A percentile compares a stretch with the other conserved stretches of the same genome.
Conservation (phyloP, 2,329 filamentous ascomycete species). For the Sporothrix globosa region DNA sequence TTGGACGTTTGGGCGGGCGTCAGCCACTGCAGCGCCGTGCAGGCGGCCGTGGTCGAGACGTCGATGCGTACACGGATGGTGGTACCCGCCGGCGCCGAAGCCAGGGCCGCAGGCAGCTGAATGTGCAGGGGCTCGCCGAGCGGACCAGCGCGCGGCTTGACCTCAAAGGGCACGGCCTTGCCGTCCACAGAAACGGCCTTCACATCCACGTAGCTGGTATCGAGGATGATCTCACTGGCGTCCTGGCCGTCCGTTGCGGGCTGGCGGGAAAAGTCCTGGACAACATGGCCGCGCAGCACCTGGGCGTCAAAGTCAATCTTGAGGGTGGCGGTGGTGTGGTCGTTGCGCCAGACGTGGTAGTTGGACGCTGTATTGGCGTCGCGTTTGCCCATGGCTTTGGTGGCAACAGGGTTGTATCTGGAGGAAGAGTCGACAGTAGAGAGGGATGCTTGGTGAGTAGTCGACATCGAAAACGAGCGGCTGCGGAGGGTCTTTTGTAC, state of each 20-base stretch:
- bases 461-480: neutral
- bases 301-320: constrained; percentile 82
- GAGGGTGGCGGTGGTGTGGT: constrained; percentile 80
- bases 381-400: constrained; percentile 46
- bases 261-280: constrained; percentile 74
- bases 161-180: constrained; percentile 65
- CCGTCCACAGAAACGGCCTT: constrained; percentile 71
- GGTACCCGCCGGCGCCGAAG: constrained; percentile 53
- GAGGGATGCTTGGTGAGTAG: neutral
- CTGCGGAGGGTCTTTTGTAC: constrained; percentile 1
- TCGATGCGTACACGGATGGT: constrained; percentile 64
- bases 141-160: constrained; percentile 71
- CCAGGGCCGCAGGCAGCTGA: constrained; percentile 50
- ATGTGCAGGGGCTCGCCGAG: constrained; percentile 74
- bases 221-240: constrained; percentile 71
- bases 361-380: constrained; percentile 93
- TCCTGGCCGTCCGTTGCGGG: constrained; percentile 48
- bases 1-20: constrained; percentile 91
- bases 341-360: constrained; percentile 84
- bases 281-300: constrained; percentile 74
- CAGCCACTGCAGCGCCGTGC: constrained; percentile 94
- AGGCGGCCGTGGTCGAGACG: constrained; percentile 80
- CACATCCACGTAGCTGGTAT: constrained; percentile 83
- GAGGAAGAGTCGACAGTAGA: constrained; percentile 5
- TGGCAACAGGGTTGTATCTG: constrained; percentile 25